Percentiles rank a stretch among this genome's conserved stretches.
phyloP scores from a whole-genome alignment of 2,329 filamentous ascomycete species.

The Iodosphaeria phyllophila region DNA sequence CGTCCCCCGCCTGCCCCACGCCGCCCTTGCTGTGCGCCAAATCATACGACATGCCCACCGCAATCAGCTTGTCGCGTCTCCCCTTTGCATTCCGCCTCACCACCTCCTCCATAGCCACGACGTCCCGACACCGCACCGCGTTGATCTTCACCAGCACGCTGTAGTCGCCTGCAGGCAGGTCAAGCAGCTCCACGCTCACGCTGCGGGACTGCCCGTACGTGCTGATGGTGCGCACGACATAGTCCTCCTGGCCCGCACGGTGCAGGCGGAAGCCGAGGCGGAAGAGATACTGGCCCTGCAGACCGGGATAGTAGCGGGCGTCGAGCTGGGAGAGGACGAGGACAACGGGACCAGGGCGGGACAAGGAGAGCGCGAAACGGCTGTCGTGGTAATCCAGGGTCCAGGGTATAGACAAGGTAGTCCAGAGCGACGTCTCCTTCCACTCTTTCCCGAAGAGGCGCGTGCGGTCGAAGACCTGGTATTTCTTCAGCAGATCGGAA shows the following conservation, averaged over 20 bases:
- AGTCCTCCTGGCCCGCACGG: constrained; percentile 27
- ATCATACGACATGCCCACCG: constrained; percentile 52
- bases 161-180: constrained; percentile 58
- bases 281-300: constrained; percentile 37
- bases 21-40: constrained; percentile 49
- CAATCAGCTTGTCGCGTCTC: constrained; percentile 51
- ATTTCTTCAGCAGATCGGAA: constrained; percentile 37
- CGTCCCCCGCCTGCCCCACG: constrained; percentile 26
- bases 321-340: constrained; percentile 39
- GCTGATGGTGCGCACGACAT: constrained; percentile 33
- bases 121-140: constrained; percentile 36
- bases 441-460: constrained; percentile 37
- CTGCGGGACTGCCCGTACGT: constrained; percentile 48
- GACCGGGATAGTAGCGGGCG: constrained; percentile 34
- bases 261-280: constrained; percentile 35
- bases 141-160: constrained; percentile 58
- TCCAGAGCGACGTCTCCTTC: constrained; percentile 27
- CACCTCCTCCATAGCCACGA: constrained; percentile 41
- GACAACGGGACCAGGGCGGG: constrained; percentile 29
- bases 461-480: constrained; percentile 37
- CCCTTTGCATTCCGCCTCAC: constrained; percentile 44
- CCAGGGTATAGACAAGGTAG: constrained; percentile 35
- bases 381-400: constrained; percentile 33
- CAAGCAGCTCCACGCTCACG: constrained; percentile 59
- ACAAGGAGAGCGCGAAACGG: constrained; percentile 31